A percentile compares a stretch with the other conserved stretches of the same genome.
phyloP scores from a whole-genome alignment of 805 yeast species.

The Starmerella asiatica region DNA sequence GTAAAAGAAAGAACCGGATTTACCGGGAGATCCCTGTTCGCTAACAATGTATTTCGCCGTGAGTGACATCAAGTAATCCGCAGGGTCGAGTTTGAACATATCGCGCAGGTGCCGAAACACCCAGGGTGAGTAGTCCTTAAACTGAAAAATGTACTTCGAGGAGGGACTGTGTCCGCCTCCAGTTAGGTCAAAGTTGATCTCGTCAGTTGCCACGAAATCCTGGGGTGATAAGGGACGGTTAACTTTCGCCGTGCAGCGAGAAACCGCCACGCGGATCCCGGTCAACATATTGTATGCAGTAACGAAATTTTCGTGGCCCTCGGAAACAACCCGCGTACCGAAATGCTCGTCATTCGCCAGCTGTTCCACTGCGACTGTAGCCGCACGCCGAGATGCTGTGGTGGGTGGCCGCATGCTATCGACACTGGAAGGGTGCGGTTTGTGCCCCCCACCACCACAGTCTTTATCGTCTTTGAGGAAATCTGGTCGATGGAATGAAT shows the following conservation, averaged over 20 bases:
- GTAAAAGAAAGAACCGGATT: conserved; percentile 91
- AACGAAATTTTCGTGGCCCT: conserved; percentile 86
- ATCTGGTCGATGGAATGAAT: too few species aligned
- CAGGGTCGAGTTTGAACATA: conserved; percentile 80
- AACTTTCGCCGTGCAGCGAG: conserved; percentile 68
- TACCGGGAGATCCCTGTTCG: conserved; percentile 91
- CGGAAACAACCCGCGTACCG: conserved; percentile 63
- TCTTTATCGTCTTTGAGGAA: too few species aligned
- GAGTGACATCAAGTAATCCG: conserved; percentile 82
- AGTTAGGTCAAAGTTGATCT: conserved; percentile 64
- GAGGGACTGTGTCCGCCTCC: conserved; percentile 89
- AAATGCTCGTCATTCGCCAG: conserved; percentile 39
- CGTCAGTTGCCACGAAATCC: conserved; percentile 62
- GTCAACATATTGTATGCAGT: conserved; percentile 96
- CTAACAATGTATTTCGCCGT: conserved; percentile 87
- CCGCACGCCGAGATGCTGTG: conserved; percentile 10
- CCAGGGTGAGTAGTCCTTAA: conserved; percentile 90
- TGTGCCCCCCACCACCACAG: too few species aligned
- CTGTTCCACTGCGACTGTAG: conserved; percentile 15
- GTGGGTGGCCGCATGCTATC: background rate
- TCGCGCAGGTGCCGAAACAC: conserved; percentile 78
- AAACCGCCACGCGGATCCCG: conserved; percentile 90
- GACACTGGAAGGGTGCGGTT: background rate
- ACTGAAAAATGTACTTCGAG: conserved; percentile 87
- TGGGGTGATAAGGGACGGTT: conserved; percentile 56